Base-by-base conservation (phyloP, 2,329 filamentous ascomycete genomes). In the Claviceps africana region DNA sequence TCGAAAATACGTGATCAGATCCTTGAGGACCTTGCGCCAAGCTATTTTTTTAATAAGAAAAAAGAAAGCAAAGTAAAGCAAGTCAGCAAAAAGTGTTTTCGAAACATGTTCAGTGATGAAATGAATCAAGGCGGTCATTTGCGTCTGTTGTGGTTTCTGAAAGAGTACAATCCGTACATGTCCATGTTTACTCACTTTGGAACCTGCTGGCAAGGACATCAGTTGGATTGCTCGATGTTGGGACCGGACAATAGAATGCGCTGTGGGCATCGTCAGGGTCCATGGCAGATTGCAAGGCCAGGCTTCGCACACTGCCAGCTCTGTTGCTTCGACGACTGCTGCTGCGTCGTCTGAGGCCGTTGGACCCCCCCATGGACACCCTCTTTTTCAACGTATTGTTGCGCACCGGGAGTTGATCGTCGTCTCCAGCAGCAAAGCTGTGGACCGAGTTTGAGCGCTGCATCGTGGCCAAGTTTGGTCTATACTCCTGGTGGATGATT, bases 1-100 rank as follows among this genome's bases (percentile, higher is more conserved):
- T 60, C 88, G 83, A 66, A 96, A 97, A 67, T 95, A 97, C 53
- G 86, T 73, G 58, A 97, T 95, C 45, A 97, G 76, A 59, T 96
- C 90, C 66, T 97, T 97, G 51, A 98, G 78, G 15, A 96, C 78
- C 72, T 95, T 95, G 61, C 93, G 82, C 93, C 93, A 98, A 50
- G 86, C 89, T 94, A 11, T 48, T 28, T 47, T 15, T 28, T 25
- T 7, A 6, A 31, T 2, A 59, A 51, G 22, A 31, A 45, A 42
- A 10, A 53, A 21, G 10, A 21, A n/a, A 11, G 25, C 19, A 1
- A 45, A 6, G 49, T 17, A 17, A 19, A 19, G 8, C 30, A 22
- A 1, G 47, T 53, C 48, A 54, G 43, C 10, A 43, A 5, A 47
- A n/a, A 9, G 4, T 8, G 19, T 49, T 22, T 49, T 35, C 1